Evolutionary conservation across 768 basidiomycete species (phyloP).

Genomic region (Mycena filopes): DNA sequence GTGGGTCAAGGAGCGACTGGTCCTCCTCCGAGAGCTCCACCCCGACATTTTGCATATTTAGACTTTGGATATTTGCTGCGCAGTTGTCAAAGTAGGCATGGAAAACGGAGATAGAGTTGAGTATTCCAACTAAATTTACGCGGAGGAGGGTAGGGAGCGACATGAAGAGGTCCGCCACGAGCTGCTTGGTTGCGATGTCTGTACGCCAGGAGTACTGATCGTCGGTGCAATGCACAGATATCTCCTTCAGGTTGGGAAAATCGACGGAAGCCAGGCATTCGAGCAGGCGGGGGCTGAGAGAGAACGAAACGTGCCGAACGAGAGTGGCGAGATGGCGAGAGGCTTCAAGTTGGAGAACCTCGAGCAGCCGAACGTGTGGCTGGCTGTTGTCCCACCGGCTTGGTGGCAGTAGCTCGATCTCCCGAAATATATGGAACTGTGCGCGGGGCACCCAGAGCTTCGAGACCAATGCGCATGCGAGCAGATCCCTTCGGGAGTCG

Average conservation of each 20-base stretch:
- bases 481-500: background rate
- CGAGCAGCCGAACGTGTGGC: background rate
- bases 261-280: background rate
- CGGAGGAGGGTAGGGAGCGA: background rate
- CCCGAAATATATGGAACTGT: background rate
- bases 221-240: background rate
- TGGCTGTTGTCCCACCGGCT: background rate
- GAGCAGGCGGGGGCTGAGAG: background rate
- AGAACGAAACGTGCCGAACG: background rate
- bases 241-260: background rate
- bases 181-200: background rate
- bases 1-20: background rate
- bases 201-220: background rate
- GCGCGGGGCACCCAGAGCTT: background rate
- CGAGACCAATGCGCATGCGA: constrained; percentile 1
- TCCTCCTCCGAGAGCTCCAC: background rate
- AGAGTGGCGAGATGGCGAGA: background rate
- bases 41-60: background rate
- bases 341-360: background rate
- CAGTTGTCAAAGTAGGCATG: background rate
- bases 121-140: background rate
- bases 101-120: background rate
- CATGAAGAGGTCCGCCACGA: background rate
- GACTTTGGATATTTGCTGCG: background rate
- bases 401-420: background rate